Evolutionary conservation across 495 filamentous ascomycete genomes (phyloP), one percentile per base, ranked within the genome.

Genomic region (Lasiosphaeris hirsuta): DNA sequence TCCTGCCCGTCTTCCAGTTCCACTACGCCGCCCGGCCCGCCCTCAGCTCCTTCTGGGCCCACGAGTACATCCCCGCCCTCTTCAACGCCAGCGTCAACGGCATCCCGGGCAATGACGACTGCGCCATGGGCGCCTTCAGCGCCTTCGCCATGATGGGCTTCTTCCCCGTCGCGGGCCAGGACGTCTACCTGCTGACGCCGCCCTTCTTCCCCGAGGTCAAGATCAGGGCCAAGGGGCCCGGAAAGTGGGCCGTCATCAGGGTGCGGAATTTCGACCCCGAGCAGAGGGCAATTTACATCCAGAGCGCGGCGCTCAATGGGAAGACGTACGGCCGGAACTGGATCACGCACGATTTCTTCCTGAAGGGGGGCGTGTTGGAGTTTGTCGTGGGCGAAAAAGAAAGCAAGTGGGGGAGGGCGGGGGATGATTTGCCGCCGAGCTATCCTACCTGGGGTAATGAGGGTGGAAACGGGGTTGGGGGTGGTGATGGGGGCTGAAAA

Each of bases 71-170:
- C 57, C 86, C 88, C 0, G 73, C 74, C 0, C 79, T 80, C 51
- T 90, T 89, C 71, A 84, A 87, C 67, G 78, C 78, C 4, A 81
- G 78, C 2, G 62, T 80, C 7, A 75, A 74, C 52, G 87, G 88
- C 4, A 83, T 91, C 35, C 86, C 87, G 2, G 87, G 87, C 0
- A 90, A 90, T 67, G 87, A 90, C 57, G 87, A 90, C 68, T 85
- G 83, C 50, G 86, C 87, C 14, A 89, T 90, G 86, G 88, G 86
- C 8, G 82, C 86, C 2, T 90, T 90, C 58, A 75, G 80, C 4
- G 83, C 83, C 0, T 81, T 90, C 37, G 81, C 80, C 37, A 86
- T 87, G 78, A 81, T 89, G 68, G 88, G 88, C 0, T 77, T 90
- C 1, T 92, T 86, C 67, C 88, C 88, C 0, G 84, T 88, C 3